Conservation (phyloP, 1,139 yeast species). For the Geotrichum australiense region DNA sequence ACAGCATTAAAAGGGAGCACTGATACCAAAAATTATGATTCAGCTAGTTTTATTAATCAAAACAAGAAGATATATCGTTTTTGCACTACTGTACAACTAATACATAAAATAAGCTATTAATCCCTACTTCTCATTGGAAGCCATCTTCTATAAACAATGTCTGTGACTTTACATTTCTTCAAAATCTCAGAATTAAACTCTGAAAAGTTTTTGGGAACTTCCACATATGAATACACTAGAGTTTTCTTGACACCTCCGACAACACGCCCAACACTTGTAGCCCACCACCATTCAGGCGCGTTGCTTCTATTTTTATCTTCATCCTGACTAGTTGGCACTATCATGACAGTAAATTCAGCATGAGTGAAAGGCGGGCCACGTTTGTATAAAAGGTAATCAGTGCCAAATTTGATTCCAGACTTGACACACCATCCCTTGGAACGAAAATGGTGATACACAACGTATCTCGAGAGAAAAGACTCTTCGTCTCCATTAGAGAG, state of each 20-base stretch:
- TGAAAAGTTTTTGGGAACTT: constrained; percentile 37
- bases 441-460: constrained; percentile 78
- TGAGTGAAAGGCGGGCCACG: constrained; percentile 95
- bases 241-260: constrained; percentile 83
- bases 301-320: constrained; percentile 25
- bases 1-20: too few relatives aligned
- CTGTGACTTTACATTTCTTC: constrained; percentile 33
- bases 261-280: constrained; percentile 67
- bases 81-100: too few relatives aligned
- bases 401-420: constrained; percentile 86
- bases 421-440: constrained; percentile 94
- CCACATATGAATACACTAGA: constrained; percentile 61
- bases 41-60: too few relatives aligned
- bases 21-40: too few relatives aligned
- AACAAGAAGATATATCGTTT: too few relatives aligned
- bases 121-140: constrained; percentile 77
- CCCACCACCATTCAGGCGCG: constrained; percentile 51
- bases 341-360: constrained; percentile 69
- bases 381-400: constrained; percentile 70
- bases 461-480: constrained; percentile 42
- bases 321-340: constrained; percentile 39
- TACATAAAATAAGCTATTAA: constrained; percentile 34
- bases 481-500: constrained; percentile 14
- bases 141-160: constrained; percentile 72
- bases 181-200: constrained; percentile 34